These are phyloP conservation scores for Saccharomyces hybrid DNA, from an alignment of 1,139 yeast species.

Conservation along the genomic window DNA sequence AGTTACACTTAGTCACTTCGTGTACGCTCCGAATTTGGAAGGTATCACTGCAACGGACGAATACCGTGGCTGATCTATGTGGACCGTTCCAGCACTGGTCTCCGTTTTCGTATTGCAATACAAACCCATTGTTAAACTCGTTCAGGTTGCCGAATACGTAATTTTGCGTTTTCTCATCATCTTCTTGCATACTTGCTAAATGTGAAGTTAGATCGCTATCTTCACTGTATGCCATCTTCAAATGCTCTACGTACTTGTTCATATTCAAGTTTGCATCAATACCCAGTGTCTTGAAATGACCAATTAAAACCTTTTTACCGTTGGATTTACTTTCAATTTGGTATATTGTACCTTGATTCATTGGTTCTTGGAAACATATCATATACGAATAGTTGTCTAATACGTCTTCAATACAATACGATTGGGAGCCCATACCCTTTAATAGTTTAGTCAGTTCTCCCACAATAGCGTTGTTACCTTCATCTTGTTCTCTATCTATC, in stretches of 20 bases:
- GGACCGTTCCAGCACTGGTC: conserved; percentile 96
- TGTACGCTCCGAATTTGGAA: conserved; percentile 52
- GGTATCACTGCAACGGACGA: conserved; percentile 60
- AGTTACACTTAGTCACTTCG: conserved; percentile 88
- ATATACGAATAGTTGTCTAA: conserved; percentile 23
- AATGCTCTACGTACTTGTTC: conserved; percentile 17
- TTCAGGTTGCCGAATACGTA: conserved; percentile 25
- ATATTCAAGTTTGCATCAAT: conserved; percentile 13
- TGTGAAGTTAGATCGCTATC: conserved; percentile 21
- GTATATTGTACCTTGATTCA: conserved; percentile 11
- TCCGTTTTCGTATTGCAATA: conserved; percentile 53
- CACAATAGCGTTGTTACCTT: background rate
- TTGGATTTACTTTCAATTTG: conserved; percentile 21
- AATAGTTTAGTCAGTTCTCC: conserved; percentile 10
- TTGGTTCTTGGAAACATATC: conserved; percentile 19
- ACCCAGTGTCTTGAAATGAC: conserved; percentile 13
- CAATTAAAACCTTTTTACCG: conserved; percentile 22
- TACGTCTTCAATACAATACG: conserved; percentile 10
- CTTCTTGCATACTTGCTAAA: conserved; percentile 20
- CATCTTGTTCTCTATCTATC: background rate
- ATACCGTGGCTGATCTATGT: conserved; percentile 57
- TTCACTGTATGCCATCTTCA: conserved; percentile 19
- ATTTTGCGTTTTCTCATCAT: conserved; percentile 23
- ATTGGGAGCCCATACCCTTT: conserved; percentile 6
- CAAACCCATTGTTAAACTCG: conserved; percentile 32